Evolutionary conservation across 208 protist genomes (phyloP), one percentile per base, ranked within the genome.

Genomic region (Acanthamoeba triangularis): DNA sequence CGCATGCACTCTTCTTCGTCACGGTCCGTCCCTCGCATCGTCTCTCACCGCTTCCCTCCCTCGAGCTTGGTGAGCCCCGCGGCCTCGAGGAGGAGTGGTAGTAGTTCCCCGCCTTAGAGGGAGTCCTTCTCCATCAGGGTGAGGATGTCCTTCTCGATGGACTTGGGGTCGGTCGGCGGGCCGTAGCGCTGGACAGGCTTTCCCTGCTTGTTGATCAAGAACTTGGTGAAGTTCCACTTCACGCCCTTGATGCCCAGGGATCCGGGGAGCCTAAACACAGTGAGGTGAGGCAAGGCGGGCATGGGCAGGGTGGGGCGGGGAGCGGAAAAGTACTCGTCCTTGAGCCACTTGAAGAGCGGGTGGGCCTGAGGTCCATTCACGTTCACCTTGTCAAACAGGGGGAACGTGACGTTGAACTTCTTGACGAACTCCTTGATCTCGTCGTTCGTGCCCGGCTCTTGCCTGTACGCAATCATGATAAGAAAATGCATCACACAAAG

Each of bases 211-310:
- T 80, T 80, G n/a, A 94, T 59, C 90, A 94, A 41, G 65, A 94
- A 94, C 63, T 92, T 92, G 49, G 85, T 92, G 59, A 93, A 96
- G 85, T 96, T 96, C 94, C 94, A 96, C 87, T 96, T 96, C 30
- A 96, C 65, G 54, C 61, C 85, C 56, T 65, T 92, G 33, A 72
- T 63, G 18, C 85, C 85, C 47, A 92, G 59, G 44, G 61, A 65
- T 16, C 85, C 85, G 20, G 85, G 85, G 69, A 92, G 56, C 37
- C 56, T 92, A 41, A 18, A 59, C 49, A 61, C 28, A 4, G 11
- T n/a, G 41, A 14, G 47, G 65, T 59, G 18, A 59, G 54, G 20
- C 54, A 59, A 16, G 54, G 14, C 54, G 54, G 23, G 54, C 54
- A 25, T 59, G 54, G 54, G 20, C 54, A 16, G 11, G 54, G 54